These are phyloP conservation scores for Solanum arcanum DNA, from an alignment of 257 asterid species.

Conservation along the genomic window DNA sequence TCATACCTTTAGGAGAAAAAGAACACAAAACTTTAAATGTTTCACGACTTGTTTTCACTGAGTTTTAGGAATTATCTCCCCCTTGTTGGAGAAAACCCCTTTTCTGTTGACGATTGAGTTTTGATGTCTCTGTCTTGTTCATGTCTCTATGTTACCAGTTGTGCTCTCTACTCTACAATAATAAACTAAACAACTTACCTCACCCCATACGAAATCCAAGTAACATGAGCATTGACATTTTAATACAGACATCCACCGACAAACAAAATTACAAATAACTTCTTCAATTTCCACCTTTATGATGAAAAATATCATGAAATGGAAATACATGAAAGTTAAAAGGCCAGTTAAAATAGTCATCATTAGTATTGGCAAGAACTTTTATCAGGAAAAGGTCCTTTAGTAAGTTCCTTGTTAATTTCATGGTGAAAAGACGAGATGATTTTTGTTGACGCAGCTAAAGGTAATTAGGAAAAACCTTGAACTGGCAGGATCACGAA, in stretches of 20 bases:
- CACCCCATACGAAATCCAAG: neutral
- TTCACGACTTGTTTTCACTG: neutral
- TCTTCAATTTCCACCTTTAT: neutral
- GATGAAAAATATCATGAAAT: neutral
- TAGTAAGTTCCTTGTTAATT: neutral
- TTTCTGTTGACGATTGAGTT: neutral
- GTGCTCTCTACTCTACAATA: neutral
- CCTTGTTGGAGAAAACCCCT: neutral
- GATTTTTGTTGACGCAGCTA: neutral
- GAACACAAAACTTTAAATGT: neutral
- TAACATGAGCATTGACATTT: neutral
- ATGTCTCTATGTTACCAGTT: neutral
- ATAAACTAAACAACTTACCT: neutral
- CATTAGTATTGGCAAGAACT: neutral
- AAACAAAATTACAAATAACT: neutral
- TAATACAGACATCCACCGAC: neutral
- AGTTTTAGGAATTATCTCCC: neutral
- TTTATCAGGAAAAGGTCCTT: neutral
- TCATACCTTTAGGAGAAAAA: neutral
- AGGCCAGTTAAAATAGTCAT: neutral
- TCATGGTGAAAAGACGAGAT: neutral
- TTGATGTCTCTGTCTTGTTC: neutral
- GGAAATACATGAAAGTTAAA: neutral
- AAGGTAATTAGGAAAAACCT: conserved; percentile 25
- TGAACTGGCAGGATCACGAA: conserved; percentile 97